Evolutionary conservation across 306 rosid genomes (phyloP).

Genomic region (Styphnolobium japonicum): DNA sequence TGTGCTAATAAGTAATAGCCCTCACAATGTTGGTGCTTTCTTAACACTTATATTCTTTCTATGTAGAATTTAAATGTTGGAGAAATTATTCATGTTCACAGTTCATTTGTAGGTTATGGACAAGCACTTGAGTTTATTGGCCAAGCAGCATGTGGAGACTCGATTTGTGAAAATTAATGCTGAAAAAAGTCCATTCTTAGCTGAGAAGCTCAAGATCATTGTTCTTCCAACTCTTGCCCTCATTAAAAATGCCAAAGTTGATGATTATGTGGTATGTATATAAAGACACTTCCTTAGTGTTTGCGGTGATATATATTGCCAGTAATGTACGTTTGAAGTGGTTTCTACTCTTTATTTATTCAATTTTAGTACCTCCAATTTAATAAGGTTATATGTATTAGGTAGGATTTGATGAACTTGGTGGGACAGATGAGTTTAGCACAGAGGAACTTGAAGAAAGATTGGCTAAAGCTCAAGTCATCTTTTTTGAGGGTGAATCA

Average conservation of each 20-base stretch:
- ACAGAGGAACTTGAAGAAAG: conserved; percentile 90
- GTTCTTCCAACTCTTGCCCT: conserved; percentile 97
- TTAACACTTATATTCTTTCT: neutral
- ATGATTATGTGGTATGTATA: conserved; percentile 85
- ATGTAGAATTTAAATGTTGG: neutral
- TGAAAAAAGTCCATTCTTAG: conserved; percentile 92
- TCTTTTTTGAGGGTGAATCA: conserved; percentile 79
- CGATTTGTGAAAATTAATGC: conserved; percentile 82
- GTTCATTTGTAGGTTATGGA: conserved; percentile 75
- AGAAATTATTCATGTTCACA: conserved; percentile 21
- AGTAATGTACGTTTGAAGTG: neutral
- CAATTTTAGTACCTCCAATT: neutral
- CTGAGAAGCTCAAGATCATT: conserved; percentile 84
- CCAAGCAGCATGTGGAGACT: conserved; percentile 89
- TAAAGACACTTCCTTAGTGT: neutral
- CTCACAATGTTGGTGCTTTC: neutral
- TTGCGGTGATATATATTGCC: neutral
- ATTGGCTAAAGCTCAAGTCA: conserved; percentile 82
- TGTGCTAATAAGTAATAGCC: neutral
- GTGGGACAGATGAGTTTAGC: conserved; percentile 91
- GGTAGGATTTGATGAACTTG: conserved; percentile 98
- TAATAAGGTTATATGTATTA: conserved; percentile 28
- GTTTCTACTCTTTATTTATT: neutral
- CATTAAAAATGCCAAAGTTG: conserved; percentile 91
- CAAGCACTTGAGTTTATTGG: conserved; percentile 78